Conservation (phyloP, 1,284 basidiomycete species). For the Ceraceosorus guamensis region DNA sequence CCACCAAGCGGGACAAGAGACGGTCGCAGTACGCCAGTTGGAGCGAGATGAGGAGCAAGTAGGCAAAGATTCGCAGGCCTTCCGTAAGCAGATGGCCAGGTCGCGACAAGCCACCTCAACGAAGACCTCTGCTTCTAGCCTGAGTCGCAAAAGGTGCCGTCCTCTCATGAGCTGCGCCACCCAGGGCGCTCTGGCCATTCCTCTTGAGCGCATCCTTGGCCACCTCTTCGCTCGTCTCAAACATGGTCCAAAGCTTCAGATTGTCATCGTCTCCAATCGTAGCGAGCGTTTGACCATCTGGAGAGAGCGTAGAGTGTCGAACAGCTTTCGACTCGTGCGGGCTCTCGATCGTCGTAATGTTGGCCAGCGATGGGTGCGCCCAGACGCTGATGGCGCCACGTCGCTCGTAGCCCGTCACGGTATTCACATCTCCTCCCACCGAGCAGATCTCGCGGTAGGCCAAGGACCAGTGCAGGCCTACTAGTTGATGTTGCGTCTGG, state of each 20-base stretch:
- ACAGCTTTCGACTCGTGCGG: conserved; percentile 42
- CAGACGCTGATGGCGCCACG: conserved; percentile 37
- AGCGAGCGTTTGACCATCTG: conserved; percentile 44
- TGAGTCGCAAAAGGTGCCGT: too few species aligned
- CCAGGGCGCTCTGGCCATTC: too few species aligned
- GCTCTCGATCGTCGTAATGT: conserved; percentile 36
- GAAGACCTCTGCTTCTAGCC: too few species aligned
- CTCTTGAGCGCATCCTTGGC: too few species aligned
- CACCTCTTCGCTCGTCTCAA: conserved; percentile 24
- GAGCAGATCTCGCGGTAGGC: conserved; percentile 84
- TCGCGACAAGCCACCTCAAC: too few species aligned
- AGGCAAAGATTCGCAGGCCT: too few species aligned
- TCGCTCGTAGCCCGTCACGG: conserved; percentile 13
- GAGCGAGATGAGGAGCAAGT: too few species aligned
- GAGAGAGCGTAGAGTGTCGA: conserved; percentile 35
- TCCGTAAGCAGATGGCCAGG: too few species aligned
- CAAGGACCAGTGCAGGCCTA: conserved; percentile 79
- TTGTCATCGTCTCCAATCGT: conserved; percentile 45
- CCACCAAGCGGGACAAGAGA: too few species aligned
- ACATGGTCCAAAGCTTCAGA: conserved; percentile 46
- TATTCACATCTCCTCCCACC: conserved; percentile 69
- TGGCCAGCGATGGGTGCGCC: conserved; percentile 40
- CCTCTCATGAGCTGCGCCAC: too few species aligned
- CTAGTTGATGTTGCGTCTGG: conserved; percentile 65
- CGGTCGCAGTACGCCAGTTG: too few species aligned